Percentiles rank a stretch among this genome's conserved stretches.
Conservation (phyloP, 2,329 filamentous ascomycete genomes). For the Sclerotinia trifoliorum region DNA sequence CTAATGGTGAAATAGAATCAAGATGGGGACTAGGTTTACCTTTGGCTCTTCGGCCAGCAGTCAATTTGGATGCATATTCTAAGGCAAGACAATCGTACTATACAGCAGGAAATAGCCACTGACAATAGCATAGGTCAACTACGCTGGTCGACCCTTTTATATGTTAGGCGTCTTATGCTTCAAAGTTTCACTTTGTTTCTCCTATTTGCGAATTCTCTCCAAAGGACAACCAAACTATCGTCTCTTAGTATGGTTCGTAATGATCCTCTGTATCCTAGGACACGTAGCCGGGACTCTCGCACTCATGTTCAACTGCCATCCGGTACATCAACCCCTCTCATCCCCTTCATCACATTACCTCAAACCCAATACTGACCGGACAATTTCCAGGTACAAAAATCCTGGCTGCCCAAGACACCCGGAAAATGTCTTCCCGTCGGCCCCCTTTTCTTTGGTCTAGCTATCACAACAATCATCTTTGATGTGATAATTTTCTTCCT, state of each 20-base stretch:
- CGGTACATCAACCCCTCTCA: background rate
- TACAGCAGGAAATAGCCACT: background rate
- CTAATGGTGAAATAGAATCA: constrained; percentile 14
- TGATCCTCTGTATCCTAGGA: background rate
- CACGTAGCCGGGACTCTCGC: constrained; percentile 3
- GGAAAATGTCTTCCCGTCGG: constrained; percentile 10
- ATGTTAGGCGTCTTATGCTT: constrained; percentile 23
- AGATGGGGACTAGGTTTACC: constrained; percentile 21
- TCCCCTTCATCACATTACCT: too few relatives aligned
- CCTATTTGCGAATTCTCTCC: constrained; percentile 26
- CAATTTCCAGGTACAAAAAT: background rate
- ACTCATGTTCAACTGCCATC: constrained; percentile 10
- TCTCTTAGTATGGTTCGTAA: constrained; percentile 9
- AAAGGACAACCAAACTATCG: constrained; percentile 18
- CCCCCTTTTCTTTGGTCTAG: background rate
- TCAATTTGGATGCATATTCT: constrained; percentile 7
- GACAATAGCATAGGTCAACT: constrained; percentile 19
- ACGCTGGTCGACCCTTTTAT: constrained; percentile 25
- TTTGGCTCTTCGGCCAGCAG: constrained; percentile 2
- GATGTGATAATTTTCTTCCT: constrained; percentile 26
- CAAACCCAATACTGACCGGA: background rate
- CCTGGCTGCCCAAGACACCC: constrained; percentile 3
- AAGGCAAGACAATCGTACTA: background rate
- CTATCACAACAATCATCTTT: constrained; percentile 4
- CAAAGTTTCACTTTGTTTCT: constrained; percentile 25